These are phyloP conservation scores for Kuraishia floccosa DNA, from an alignment of 805 yeast genomes.

Conservation along the genomic window DNA sequence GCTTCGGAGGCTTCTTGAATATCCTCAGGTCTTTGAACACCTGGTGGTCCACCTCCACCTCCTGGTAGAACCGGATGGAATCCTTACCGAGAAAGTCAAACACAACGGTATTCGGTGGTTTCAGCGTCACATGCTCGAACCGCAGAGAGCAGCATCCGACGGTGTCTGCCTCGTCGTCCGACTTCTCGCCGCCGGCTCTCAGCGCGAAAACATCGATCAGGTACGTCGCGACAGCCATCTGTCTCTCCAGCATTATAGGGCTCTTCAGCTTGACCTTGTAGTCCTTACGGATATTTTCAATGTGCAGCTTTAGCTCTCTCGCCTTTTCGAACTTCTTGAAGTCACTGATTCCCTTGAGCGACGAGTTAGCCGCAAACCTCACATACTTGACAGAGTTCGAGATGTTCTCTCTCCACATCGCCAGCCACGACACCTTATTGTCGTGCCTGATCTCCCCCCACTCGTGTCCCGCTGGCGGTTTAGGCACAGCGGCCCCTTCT, in stretches of 20 bases:
- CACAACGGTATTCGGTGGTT: slow-evolving; percentile 76
- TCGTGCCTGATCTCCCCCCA: slow-evolving; percentile 92
- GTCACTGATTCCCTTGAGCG: slow-evolving; percentile 86
- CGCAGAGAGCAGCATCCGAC: slow-evolving; percentile 96
- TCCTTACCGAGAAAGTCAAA: slow-evolving; percentile 96
- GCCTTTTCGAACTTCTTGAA: slow-evolving; percentile 91
- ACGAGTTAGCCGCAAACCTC: slow-evolving; percentile 79
- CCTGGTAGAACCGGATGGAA: slow-evolving; percentile 84
- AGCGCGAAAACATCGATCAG: slow-evolving; percentile 86
- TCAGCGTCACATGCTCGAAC: slow-evolving; percentile 77
- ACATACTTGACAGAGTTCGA: slow-evolving; percentile 79
- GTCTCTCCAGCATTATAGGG: slow-evolving; percentile 73
- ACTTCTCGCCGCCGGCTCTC: slow-evolving; percentile 97
- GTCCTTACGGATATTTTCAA: slow-evolving; percentile 64
- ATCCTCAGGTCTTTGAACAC: slow-evolving; percentile 82
- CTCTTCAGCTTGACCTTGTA: slow-evolving; percentile 62
- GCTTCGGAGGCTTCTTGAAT: slow-evolving; percentile 82
- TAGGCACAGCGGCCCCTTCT: slow-evolving; percentile 59
- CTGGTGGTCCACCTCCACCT: slow-evolving; percentile 85
- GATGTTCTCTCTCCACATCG: slow-evolving; percentile 94
- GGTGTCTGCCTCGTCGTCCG: slow-evolving; percentile 96
- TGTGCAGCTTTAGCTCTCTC: slow-evolving; percentile 64
- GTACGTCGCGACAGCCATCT: slow-evolving; percentile 89
- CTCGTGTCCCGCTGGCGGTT: slow-evolving; percentile 73
- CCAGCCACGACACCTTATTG: slow-evolving; percentile 88